These are phyloP conservation scores for Fagopyrum homotropicum DNA, from an alignment of 148 eudicot genomes.

Conservation along the genomic window DNA sequence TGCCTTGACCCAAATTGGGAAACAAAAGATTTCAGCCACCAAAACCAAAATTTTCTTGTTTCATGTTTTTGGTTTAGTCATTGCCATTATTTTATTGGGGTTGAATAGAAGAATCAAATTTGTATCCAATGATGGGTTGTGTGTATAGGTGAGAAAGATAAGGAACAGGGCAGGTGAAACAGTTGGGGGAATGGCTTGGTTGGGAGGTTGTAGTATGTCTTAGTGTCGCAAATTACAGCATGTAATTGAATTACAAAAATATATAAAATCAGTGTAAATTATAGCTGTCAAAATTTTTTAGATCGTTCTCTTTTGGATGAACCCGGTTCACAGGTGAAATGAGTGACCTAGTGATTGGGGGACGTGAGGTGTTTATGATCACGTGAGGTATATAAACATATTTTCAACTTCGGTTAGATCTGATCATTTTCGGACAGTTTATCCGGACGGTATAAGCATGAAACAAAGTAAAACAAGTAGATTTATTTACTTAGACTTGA, in stretches of 20 bases:
- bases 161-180: background rate
- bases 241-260: background rate
- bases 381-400: too few relatives aligned
- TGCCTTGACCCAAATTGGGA: slow-evolving; percentile 8
- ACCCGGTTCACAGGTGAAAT: too few relatives aligned
- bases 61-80: background rate
- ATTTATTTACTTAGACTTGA: too few relatives aligned
- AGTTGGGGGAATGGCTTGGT: background rate
- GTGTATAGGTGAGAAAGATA: slow-evolving; percentile 6
- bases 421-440: too few relatives aligned
- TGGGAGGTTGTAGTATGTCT: background rate
- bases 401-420: too few relatives aligned
- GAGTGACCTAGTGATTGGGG: too few relatives aligned
- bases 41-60: background rate
- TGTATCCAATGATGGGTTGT: background rate
- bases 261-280: slow-evolving; percentile 5
- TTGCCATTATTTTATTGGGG: background rate
- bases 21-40: background rate
- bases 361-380: too few relatives aligned
- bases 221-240: background rate
- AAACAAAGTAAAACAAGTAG: too few relatives aligned
- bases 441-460: too few relatives aligned
- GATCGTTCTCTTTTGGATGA: background rate
- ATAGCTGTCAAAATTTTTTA: background rate
- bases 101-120: slow-evolving; percentile 2